Evolutionary conservation across 169 alveolate species (phyloP).

Genomic region (Fabrea salina): DNA sequence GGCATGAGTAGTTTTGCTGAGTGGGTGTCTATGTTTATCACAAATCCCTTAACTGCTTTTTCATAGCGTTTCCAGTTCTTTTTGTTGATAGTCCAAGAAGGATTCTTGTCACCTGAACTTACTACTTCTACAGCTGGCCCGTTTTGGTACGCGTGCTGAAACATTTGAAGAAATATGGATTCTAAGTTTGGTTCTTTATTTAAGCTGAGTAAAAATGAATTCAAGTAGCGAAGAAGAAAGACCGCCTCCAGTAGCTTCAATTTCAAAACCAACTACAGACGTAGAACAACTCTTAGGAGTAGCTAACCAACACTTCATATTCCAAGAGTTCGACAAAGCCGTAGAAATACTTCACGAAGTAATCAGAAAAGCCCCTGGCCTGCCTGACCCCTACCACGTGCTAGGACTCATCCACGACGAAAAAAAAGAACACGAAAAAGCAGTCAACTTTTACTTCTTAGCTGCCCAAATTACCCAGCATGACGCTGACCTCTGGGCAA

Average conservation of each 20-base stretch:
- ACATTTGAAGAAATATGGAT: slow-evolving; percentile 26
- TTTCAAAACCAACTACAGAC: slow-evolving; percentile 28
- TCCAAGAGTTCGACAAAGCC: slow-evolving; percentile 55
- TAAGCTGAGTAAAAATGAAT: no score
- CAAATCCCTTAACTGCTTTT: slow-evolving; percentile 49
- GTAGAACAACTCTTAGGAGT: slow-evolving; percentile 58
- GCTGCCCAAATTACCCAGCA: slow-evolving; percentile 86
- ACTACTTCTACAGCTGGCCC: slow-evolving; percentile 39
- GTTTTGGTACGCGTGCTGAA: slow-evolving; percentile 34
- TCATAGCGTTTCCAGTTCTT: slow-evolving; percentile 44
- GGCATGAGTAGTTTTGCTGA: slow-evolving; percentile 55
- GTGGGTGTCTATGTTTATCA: slow-evolving; percentile 43
- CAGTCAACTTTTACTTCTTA: slow-evolving; percentile 80
- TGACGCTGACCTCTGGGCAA: slow-evolving; percentile 80
- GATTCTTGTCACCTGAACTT: slow-evolving; percentile 26
- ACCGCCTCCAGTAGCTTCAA: not conserved
- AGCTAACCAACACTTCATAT: slow-evolving; percentile 64
- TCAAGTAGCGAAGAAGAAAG: slow-evolving; percentile 18
- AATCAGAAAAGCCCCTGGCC: slow-evolving; percentile 80
- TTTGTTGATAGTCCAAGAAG: not conserved
- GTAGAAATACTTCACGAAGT: slow-evolving; percentile 67
- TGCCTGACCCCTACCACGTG: slow-evolving; percentile 88
- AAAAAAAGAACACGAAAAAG: slow-evolving; percentile 75
- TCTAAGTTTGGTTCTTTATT: no score
- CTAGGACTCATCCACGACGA: slow-evolving; percentile 86